Evolutionary conservation across 2,329 filamentous ascomycete genomes (phyloP).

Genomic region (Calonectria pseudoreteaudii): DNA sequence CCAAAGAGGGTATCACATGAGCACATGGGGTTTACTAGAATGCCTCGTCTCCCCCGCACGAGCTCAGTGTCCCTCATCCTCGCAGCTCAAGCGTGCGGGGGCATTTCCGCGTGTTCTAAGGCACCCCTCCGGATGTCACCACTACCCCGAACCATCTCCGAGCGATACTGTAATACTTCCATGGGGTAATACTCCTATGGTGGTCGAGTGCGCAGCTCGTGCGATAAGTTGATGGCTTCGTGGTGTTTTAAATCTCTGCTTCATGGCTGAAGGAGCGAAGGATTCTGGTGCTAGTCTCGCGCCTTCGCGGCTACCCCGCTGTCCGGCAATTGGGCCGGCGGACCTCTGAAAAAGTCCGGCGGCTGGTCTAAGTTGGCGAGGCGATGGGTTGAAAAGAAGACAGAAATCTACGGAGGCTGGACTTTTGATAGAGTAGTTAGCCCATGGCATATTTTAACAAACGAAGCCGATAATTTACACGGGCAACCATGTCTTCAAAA

Average conservation of each 20-base stretch:
- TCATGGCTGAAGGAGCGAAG: not conserved
- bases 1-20: not conserved
- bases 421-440: no score
- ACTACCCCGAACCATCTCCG: not conserved
- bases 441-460: not conserved
- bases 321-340: constrained; percentile 5
- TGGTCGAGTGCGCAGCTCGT: not conserved
- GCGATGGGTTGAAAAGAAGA: not conserved
- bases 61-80: not conserved
- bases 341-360: constrained; percentile 16
- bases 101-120: not conserved
- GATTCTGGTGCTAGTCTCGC: not conserved
- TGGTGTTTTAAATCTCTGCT: not conserved
- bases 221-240: not conserved
- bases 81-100: constrained; percentile 7
- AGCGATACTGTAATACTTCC: not conserved
- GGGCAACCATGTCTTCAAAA: constrained; percentile 9
- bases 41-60: constrained; percentile 6
- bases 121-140: not conserved
- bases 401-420: not conserved
- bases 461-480: not conserved
- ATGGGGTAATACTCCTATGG: not conserved
- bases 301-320: constrained; percentile 6
- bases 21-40: not conserved
- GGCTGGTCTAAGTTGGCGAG: not conserved